Conservation (phyloP, 805 yeast species). For the Kodamaea jinghongensis region DNA sequence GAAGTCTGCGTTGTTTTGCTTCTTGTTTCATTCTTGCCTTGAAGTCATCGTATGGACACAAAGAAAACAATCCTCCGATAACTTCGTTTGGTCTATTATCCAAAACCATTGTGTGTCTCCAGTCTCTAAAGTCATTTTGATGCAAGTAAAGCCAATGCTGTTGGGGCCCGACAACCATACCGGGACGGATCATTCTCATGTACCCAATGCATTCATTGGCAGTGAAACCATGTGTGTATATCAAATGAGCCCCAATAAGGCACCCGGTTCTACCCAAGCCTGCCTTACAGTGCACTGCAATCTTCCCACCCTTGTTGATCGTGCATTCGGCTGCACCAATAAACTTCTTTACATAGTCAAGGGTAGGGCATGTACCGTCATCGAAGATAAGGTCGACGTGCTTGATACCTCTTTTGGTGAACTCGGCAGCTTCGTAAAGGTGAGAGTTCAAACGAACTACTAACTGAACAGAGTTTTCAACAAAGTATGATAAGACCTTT, state of each 20-base stretch:
- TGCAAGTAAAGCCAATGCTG: slow-evolving; percentile 98
- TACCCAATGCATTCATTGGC: slow-evolving; percentile 96
- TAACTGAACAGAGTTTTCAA: slow-evolving; percentile 69
- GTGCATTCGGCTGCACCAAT: slow-evolving; percentile 94
- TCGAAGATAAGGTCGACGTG: slow-evolving; percentile 96
- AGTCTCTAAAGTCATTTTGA: slow-evolving; percentile 92
- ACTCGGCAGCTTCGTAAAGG: slow-evolving; percentile 80
- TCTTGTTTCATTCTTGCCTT: slow-evolving; percentile 50
- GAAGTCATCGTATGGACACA: slow-evolving; percentile 60
- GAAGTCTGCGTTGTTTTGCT: slow-evolving; percentile 36
- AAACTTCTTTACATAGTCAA: slow-evolving; percentile 88
- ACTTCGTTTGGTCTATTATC: slow-evolving; percentile 63
- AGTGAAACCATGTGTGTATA: slow-evolving; percentile 94
- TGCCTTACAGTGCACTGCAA: slow-evolving; percentile 99
- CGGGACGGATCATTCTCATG: slow-evolving; percentile 95
- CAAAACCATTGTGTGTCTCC: slow-evolving; percentile 88
- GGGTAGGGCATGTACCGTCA: slow-evolving; percentile 96
- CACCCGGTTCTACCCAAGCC: slow-evolving; percentile 98
- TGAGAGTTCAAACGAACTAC: slow-evolving; percentile 93
- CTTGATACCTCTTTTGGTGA: slow-evolving; percentile 76
- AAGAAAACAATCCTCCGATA: slow-evolving; percentile 65
- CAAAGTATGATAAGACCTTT: slow-evolving; percentile 78
- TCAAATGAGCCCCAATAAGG: slow-evolving; percentile 93
- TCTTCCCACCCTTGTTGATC: slow-evolving; percentile 80
- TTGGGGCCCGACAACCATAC: slow-evolving; percentile 99